Evolutionary conservation across 129 eudicot species (phyloP), one percentile per base, ranked within the genome.

Genomic region (Apium graveolens): DNA sequence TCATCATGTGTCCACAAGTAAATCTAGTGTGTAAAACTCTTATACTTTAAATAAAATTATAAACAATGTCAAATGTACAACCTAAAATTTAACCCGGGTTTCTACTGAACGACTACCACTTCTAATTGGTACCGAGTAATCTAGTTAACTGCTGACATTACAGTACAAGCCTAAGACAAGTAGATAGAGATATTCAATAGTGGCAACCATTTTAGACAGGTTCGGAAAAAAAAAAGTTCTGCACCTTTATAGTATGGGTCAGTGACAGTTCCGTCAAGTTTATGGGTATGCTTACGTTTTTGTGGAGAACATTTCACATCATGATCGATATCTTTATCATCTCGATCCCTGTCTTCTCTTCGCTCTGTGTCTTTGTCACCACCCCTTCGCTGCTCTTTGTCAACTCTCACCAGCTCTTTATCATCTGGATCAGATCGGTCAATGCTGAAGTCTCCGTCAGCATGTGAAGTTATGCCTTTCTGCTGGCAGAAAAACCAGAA

Each of bases 181-280:
- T n/a, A 60, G 32, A 60, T 60, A n/a, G 17, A 5, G 16, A 4
- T 60, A n/a, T 26, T 14, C 68, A 60, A 60, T 10, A 60, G 68
- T n/a, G 32, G 34, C 16, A 12, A 60, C 68, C 34, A 32, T 60
- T 11, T 6, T n/a, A 60, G 16, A 26, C 68, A n/a, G 29, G 68
- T 60, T 13, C 31, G n/a, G 8, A 69, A 68, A 32, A 35, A 35
- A 26, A 62, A 26, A 14, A 38, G 3, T 43, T 82, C 84, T 76
- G 74, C 83, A 89, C 91, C 92, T 82, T 85, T 83, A 71, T 68
- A 80, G 78, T 85, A 87, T 76, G 80, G 86, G 78, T 88, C 91
- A 63, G 80, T 78, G 73, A 80, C 88, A 79, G 70, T 76, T 66
- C 87, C 97, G 68, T 89, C 93, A 83, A 78, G 74, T 60, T 84